Evolutionary conservation across 495 filamentous ascomycete genomes (phyloP), one percentile per base, ranked within the genome.

Genomic region (Hypoxylon lenormandii): DNA sequence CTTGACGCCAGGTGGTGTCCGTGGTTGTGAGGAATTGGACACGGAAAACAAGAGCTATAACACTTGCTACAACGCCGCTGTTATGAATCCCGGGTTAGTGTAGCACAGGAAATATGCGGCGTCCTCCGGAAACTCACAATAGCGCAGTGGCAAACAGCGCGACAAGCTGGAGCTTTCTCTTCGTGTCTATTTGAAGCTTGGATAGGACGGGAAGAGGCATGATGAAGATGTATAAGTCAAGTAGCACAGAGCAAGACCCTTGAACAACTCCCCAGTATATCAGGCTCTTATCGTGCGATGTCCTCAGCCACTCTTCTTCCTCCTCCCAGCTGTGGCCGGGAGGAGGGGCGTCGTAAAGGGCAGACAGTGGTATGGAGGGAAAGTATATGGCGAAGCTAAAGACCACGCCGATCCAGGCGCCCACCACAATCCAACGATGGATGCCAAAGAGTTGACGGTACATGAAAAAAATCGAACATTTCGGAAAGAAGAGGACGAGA

Each of bases 151-250:
- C 30, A 57, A 65, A 65, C 1, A 65, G 30, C 10, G 22, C 50
- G 5, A 57, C 12, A 4, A 58, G 40, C 51, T 49, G 38, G 0
- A 48, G 37, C 51, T 28, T 15, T 23, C 38, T 28, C 12, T 11
- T 5, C 5, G 12, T n/a, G 3, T 18, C 19, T 22, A 67, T 49
- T 1, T 47, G 8, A 0, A 67, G 54, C 0, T 16, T 15, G 0
- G 22, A 19, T 2, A 67, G 30, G 23, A 61, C 38, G 3, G 64
- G 64, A 2, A 67, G 37, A 5, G 64, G 64, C 47, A 67, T n/a
- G 47, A 67, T 18, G 26, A 67, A 67, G 55, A 67, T 67, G 36
- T 60, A 67, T 12, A 69, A 21, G 42, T 69, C 60, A n/a, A n/a
- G n/a, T n/a, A n/a, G n/a, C n/a, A n/a, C n/a, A n/a, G n/a, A n/a